phyloP scores from a whole-genome alignment of 2,329 filamentous ascomycete species.

The Simplicillium aogashimaense region DNA sequence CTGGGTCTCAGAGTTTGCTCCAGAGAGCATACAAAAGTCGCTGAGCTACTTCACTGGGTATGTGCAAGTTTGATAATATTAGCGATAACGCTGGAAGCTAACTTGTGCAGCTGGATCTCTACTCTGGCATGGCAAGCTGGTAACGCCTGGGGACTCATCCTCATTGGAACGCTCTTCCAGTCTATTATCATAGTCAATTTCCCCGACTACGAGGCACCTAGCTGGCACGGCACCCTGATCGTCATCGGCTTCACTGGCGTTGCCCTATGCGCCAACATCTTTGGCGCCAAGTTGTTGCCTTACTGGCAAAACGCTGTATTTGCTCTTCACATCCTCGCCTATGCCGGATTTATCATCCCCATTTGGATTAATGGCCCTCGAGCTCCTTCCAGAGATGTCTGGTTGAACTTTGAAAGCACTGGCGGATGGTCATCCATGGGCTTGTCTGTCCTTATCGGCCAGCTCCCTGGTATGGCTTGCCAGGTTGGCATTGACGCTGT shows the following conservation, averaged over 20 bases:
- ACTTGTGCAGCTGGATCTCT: conserved; percentile 7
- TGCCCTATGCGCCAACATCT: conserved; percentile 5
- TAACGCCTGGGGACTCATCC: conserved; percentile 7
- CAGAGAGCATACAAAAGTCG: conserved; percentile 3
- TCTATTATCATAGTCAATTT: conserved; percentile 8
- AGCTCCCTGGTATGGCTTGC: conserved; percentile 7
- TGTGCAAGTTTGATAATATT: neutral
- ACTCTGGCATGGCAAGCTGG: conserved; percentile 10
- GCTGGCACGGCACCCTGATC: conserved; percentile 9
- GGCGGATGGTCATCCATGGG: conserved; percentile 8
- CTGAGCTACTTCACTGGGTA: conserved; percentile 7
- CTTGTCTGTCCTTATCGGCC: conserved; percentile 9
- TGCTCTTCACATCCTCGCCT: conserved; percentile 7
- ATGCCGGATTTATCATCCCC: conserved; percentile 8
- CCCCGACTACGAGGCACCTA: conserved; percentile 3
- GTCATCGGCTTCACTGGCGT: conserved; percentile 5
- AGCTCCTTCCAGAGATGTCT: conserved; percentile 6
- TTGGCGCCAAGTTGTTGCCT: conserved; percentile 6
- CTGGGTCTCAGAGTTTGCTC: conserved; percentile 10
- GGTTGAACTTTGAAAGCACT: conserved; percentile 7
- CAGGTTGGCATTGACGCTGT: conserved; percentile 8
- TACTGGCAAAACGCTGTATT: conserved; percentile 8
- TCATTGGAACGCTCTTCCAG: conserved; percentile 9
- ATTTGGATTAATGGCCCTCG: conserved; percentile 9
- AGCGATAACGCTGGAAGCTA: neutral